These are phyloP conservation scores for Coleophoma eucalyptorum DNA, from an alignment of 2,329 filamentous ascomycete species.

Conservation along the genomic window DNA sequence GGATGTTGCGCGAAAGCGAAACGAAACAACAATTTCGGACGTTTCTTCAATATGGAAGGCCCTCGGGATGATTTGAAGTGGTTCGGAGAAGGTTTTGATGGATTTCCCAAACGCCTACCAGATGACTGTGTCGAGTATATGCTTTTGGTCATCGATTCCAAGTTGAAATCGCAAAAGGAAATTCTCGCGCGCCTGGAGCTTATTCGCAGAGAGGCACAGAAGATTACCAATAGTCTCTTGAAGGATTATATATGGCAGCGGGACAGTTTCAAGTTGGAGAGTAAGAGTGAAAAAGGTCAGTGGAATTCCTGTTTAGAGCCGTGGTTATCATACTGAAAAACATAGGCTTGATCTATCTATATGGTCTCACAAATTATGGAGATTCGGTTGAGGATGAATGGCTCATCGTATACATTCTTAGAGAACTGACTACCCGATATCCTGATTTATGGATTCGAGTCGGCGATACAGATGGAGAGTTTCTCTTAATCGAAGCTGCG, in stretches of 20 bases:
- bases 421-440: conserved; percentile 72
- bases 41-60: conserved; percentile 25
- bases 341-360: conserved; percentile 56
- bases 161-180: conserved; percentile 47
- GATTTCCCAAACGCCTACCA: conserved; percentile 61
- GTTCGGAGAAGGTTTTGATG: conserved; percentile 58
- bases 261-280: conserved; percentile 64
- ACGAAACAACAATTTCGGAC: no score
- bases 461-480: conserved; percentile 88
- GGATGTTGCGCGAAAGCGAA: no score
- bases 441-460: conserved; percentile 77
- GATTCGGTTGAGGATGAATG: conserved; percentile 97
- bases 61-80: conserved; percentile 56
- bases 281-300: conserved; percentile 55
- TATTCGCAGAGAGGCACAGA: conserved; percentile 64
- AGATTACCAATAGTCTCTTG: conserved; percentile 61
- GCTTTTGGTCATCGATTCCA: conserved; percentile 65
- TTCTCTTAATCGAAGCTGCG: conserved; percentile 90
- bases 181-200: conserved; percentile 64
- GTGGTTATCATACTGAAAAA: conserved; percentile 1
- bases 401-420: conserved; percentile 87
- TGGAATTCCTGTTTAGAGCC: not conserved
- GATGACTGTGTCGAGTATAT: conserved; percentile 87
- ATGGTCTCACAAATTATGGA: conserved; percentile 80
- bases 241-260: conserved; percentile 94